Conservation (phyloP, 352 stramenopile species). For the Peronosclerospora sorghi region DNA sequence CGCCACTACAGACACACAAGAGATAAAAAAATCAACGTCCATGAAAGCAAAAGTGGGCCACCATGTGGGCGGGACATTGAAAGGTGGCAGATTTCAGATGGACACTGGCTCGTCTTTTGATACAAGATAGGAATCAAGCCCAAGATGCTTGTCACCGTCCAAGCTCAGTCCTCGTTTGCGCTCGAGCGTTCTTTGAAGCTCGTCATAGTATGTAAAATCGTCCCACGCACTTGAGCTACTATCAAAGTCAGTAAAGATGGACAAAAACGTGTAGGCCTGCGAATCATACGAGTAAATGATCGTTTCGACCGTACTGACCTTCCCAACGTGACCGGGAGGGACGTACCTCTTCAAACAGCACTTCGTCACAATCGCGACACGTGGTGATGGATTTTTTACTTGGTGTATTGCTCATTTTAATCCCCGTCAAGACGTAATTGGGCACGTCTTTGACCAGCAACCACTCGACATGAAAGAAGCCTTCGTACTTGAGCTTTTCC, state of each 20-base stretch:
- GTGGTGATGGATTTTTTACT: conserved; percentile 74
- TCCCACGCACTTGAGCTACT: conserved; percentile 62
- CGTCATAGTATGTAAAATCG: conserved; percentile 59
- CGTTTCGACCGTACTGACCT: neutral
- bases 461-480: conserved; percentile 74
- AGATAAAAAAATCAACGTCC: too few relatives aligned
- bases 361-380: conserved; percentile 69
- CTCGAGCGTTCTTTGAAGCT: conserved; percentile 40
- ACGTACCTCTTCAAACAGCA: conserved; percentile 57
- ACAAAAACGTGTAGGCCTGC: conserved; percentile 58
- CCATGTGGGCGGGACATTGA: too few relatives aligned
- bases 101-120: conserved; percentile 5
- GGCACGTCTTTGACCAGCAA: conserved; percentile 76
- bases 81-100: neutral
- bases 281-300: neutral
- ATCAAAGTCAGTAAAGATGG: conserved; percentile 41
- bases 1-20: too few relatives aligned
- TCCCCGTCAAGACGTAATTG: conserved; percentile 58
- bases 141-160: conserved; percentile 5
- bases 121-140: conserved; percentile 12
- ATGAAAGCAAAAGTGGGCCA: too few relatives aligned
- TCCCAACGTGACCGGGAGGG: neutral
- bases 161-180: conserved; percentile 33
- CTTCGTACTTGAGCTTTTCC: conserved; percentile 80
- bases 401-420: conserved; percentile 74